phyloP scores from a whole-genome alignment of 768 basidiomycete species.

The Lactarius akahatsu region DNA sequence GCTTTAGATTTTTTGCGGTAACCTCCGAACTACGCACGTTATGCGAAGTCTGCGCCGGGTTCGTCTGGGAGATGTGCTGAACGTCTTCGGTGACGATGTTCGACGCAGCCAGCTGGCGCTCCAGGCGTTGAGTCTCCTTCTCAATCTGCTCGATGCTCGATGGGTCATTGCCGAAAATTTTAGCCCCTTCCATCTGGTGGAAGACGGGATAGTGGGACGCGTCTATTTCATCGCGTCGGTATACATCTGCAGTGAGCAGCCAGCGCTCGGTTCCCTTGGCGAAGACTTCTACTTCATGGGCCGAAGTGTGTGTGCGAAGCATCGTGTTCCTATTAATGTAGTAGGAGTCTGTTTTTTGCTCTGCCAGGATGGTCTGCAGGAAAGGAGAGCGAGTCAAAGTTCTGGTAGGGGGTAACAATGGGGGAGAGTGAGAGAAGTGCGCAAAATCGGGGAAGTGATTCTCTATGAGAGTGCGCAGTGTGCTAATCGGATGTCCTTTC shows the following conservation, averaged over 20 bases:
- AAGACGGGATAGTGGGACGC: constrained; percentile 96
- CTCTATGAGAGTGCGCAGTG: constrained; percentile 81
- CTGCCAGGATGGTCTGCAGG: constrained; percentile 92
- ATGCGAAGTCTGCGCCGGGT: constrained; percentile 80
- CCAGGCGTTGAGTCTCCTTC: constrained; percentile 68
- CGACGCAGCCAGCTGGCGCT: constrained; percentile 57
- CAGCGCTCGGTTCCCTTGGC: constrained; percentile 71
- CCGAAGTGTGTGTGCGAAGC: constrained; percentile 97
- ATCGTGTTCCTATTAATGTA: constrained; percentile 89
- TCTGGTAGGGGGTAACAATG: constrained; percentile 84
- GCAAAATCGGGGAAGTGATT: constrained; percentile 75
- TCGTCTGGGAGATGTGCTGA: constrained; percentile 65
- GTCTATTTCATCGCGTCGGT: constrained; percentile 97
- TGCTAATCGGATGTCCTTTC: constrained; percentile 81
- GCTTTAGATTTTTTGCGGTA: constrained; percentile 83
- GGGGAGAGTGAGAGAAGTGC: constrained; percentile 77
- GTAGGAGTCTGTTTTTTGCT: constrained; percentile 87
- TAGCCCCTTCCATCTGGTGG: constrained; percentile 96
- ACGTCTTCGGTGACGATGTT: constrained; percentile 89
- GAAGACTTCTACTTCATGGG: constrained; percentile 95
- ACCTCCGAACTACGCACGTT: constrained; percentile 70
- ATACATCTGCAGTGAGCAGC: constrained; percentile 95
- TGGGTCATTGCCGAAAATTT: constrained; percentile 66
- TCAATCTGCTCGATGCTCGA: constrained; percentile 60
- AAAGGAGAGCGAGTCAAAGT: constrained; percentile 97